phyloP scores from a whole-genome alignment of 352 stramenopile genomes.

The Blastocystis sp. region DNA sequence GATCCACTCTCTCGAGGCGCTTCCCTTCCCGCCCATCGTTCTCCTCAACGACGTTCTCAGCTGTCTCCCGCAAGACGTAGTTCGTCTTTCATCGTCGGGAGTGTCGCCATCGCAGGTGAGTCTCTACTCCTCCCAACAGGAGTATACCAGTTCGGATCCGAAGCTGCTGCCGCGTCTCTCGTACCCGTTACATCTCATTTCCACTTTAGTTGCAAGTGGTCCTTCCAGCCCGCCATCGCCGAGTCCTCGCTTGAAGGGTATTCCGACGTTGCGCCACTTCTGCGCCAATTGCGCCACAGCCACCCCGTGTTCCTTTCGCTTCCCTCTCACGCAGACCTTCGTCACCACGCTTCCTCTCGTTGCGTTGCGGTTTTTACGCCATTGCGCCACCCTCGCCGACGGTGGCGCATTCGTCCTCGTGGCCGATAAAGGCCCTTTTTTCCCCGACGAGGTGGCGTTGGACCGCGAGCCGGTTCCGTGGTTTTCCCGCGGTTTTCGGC shows the following conservation, averaged over 20 bases:
- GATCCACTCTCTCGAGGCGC: background rate
- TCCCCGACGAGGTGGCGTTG: background rate
- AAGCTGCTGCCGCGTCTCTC: background rate
- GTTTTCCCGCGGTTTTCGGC: background rate
- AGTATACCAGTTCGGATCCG: background rate
- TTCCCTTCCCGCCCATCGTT: slow-evolving; percentile 4
- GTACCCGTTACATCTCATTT: background rate
- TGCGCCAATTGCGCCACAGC: background rate
- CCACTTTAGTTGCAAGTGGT: slow-evolving; percentile 10
- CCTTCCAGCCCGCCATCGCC: background rate
- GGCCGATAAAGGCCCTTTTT: background rate
- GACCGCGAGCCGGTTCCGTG: background rate
- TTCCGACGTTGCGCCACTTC: background rate
- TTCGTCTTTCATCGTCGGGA: background rate
- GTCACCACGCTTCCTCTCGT: background rate
- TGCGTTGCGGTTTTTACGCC: background rate
- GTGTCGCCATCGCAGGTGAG: background rate
- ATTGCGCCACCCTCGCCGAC: background rate
- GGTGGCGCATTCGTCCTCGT: background rate
- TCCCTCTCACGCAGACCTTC: background rate
- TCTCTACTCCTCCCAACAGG: slow-evolving; percentile 8
- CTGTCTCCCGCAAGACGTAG: slow-evolving; percentile 18
- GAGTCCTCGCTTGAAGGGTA: background rate
- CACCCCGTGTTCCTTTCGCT: background rate
- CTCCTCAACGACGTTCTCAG: slow-evolving; percentile 39